Percentiles rank a stretch among this genome's conserved stretches.
phyloP scores from a whole-genome alignment of 495 filamentous ascomycete genomes.

The Lineolata rhizophorae region DNA sequence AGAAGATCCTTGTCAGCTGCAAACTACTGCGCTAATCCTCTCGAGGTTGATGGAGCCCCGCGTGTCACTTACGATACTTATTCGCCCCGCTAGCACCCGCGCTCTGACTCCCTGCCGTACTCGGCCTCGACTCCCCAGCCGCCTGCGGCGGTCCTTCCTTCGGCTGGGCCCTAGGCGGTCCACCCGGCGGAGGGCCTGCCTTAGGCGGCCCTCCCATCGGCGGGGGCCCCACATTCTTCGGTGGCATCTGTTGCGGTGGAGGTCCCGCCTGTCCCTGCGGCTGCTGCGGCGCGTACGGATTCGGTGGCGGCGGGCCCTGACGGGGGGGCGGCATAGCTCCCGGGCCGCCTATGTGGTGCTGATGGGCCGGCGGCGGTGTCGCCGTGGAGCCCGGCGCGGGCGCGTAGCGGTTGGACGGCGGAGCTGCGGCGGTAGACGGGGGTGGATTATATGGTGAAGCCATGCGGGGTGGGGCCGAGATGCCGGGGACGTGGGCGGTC shows the following conservation, averaged over 20 bases:
- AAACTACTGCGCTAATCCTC: too few species aligned
- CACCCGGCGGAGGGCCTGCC: conserved; percentile 22
- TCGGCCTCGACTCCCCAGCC: conserved; percentile 25
- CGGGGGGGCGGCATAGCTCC: conserved; percentile 9
- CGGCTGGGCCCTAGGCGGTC: conserved; percentile 21
- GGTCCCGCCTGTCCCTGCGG: conserved; percentile 5
- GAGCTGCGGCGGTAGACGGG: conserved; percentile 43
- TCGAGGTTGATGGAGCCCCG: too few species aligned
- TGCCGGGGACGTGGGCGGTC: conserved; percentile 21
- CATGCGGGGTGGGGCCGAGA: conserved; percentile 53
- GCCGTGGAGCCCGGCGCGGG: conserved; percentile 36
- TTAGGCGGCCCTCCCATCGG: conserved; percentile 21
- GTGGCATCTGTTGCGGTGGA: conserved; percentile 19
- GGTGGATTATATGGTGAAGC: conserved; percentile 79
- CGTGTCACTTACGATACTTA: too few species aligned
- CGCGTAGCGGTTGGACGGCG: conserved; percentile 66
- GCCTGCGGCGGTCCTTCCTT: conserved; percentile 14
- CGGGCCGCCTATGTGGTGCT: background rate
- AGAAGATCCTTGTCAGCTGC: conserved; percentile 36
- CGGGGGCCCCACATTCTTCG: conserved; percentile 8
- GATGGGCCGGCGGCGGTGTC: conserved; percentile 3
- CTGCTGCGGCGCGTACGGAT: conserved; percentile 12
- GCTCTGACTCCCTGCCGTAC: conserved; percentile 25
- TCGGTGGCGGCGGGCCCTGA: conserved; percentile 17
- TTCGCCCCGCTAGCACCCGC: conserved; percentile 11